A percentile compares a stretch with the other conserved stretches of the same genome.
Conservation (phyloP, 345 rosid genomes). For the Luvunga scandens region DNA sequence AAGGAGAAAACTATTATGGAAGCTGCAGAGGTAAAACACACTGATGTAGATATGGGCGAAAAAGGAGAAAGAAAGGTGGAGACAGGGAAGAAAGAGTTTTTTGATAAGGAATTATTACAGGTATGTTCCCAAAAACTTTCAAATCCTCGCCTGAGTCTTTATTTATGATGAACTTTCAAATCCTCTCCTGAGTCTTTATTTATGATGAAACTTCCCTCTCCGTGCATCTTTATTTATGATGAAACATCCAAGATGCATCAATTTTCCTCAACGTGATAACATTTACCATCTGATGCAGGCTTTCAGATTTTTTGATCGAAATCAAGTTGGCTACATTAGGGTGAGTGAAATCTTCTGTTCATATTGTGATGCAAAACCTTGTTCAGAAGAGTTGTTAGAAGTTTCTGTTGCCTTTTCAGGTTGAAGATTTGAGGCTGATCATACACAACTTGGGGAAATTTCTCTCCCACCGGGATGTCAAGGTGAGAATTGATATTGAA, state of each 20-base stretch:
- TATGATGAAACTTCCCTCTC: neutral
- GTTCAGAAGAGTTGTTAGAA: neutral
- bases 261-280: neutral
- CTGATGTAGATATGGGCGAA: conserved; percentile 27
- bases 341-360: conserved; percentile 31
- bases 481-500: conserved; percentile 44
- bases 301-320: conserved; percentile 90
- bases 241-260: neutral
- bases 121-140: conserved; percentile 28
- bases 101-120: conserved; percentile 83
- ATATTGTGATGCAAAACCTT: neutral
- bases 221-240: neutral
- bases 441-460: conserved; percentile 85
- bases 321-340: conserved; percentile 80
- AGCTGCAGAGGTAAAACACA: conserved; percentile 34
- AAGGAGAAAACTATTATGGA: conserved; percentile 29
- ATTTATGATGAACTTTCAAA: neutral
- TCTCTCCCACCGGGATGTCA: conserved; percentile 81
- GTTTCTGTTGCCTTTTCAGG: conserved; percentile 39
- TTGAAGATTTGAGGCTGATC: conserved; percentile 89
- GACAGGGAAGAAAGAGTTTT: conserved; percentile 40
- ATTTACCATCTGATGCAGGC: conserved; percentile 47
- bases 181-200: neutral
- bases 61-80: conserved; percentile 34
- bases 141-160: neutral